Percentiles rank a stretch among this genome's conserved stretches.
These are phyloP conservation scores for Tausonia pullulans DNA, from an alignment of 1,284 basidiomycete genomes.

Conservation along the genomic window DNA sequence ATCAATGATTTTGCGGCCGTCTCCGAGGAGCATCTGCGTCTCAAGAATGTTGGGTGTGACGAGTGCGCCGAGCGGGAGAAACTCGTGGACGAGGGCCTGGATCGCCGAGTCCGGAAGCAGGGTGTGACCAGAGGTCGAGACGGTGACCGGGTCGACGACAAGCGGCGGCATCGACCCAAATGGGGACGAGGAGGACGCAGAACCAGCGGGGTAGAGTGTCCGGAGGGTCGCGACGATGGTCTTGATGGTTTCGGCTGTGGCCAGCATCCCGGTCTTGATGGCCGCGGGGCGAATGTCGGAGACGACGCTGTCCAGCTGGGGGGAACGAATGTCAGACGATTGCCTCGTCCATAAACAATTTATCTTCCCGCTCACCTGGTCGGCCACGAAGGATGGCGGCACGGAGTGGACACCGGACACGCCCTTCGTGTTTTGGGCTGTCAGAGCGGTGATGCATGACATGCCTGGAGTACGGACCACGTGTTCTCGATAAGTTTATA, in stretches of 20 bases:
- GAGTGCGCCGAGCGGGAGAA: conserved; percentile 62
- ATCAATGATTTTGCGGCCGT: conserved; percentile 34
- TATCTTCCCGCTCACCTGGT: conserved; percentile 46
- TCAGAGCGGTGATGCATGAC: conserved; percentile 78
- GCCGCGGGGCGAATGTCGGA: conserved; percentile 61
- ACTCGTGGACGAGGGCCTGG: conserved; percentile 45
- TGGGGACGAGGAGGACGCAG: conserved; percentile 6
- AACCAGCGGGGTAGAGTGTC: conserved; percentile 10
- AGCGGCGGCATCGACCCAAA: conserved; percentile 38
- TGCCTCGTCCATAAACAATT: neutral
- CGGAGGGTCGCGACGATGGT: conserved; percentile 31
- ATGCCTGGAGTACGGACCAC: conserved; percentile 40
- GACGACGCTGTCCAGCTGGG: conserved; percentile 61
- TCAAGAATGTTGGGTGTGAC: conserved; percentile 85
- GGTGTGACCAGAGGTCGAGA: conserved; percentile 80
- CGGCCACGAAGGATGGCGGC: conserved; percentile 55
- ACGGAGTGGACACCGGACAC: conserved; percentile 60
- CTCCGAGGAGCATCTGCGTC: conserved; percentile 52
- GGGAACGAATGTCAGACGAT: conserved; percentile 24
- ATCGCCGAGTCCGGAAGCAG: conserved; percentile 61
- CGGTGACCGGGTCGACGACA: conserved; percentile 82
- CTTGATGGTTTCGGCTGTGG: conserved; percentile 35
- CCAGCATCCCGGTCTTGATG: conserved; percentile 87
- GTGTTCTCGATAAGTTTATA: too few species aligned
- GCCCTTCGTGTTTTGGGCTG: conserved; percentile 81